Evolutionary conservation across 768 basidiomycete genomes (phyloP), one percentile per base, ranked within the genome.

Genomic region (Termitomyces sp.): DNA sequence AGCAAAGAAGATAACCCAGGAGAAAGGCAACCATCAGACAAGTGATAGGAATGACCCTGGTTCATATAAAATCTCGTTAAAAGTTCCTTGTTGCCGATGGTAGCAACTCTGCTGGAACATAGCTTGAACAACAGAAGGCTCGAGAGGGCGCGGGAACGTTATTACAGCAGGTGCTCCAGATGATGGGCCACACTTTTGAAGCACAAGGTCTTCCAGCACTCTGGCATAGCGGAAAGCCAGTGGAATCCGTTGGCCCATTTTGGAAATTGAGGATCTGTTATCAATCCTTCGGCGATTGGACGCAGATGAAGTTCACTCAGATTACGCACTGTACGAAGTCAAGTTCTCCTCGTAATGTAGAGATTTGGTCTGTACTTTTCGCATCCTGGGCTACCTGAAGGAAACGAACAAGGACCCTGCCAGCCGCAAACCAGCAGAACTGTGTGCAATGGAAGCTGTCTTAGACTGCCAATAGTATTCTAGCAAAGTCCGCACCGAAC

Each of bases 391-490:
- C 84, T 33, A 83, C 84, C 60, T 82, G 80, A 35, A 88, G 69
- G 67, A 89, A 89, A 14, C 86, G 79, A 18, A 83, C 78, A 22
- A 91, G 75, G 11, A 87, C 84, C 30, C 86, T 76, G 3, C 87
- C 88, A 46, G 79, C 80, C 51, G 79, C 73, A 66, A 87, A 90
- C 87, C 87, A 92, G 62, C 79, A 80, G 62, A 85, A 84, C 84
- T 87, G 55, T 2, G 13, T 33, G 30, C 33, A 32, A 41, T 20
- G 18, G 33, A 52, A 55, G 56, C 48, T 33, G 28, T 59, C 11
- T 44, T 38, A 35, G 30, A 55, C 32, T 28, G 44, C 18, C 56
- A 43, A 6, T 3, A 3, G 52, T 32, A 45, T 40, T 38, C 45
- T 24, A 32, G 32, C 50, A 26, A 38, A 50, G 38, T 16, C 24